Evolutionary conservation across 768 basidiomycete genomes (phyloP).

Genomic region (Sporobolomyces roseus): DNA sequence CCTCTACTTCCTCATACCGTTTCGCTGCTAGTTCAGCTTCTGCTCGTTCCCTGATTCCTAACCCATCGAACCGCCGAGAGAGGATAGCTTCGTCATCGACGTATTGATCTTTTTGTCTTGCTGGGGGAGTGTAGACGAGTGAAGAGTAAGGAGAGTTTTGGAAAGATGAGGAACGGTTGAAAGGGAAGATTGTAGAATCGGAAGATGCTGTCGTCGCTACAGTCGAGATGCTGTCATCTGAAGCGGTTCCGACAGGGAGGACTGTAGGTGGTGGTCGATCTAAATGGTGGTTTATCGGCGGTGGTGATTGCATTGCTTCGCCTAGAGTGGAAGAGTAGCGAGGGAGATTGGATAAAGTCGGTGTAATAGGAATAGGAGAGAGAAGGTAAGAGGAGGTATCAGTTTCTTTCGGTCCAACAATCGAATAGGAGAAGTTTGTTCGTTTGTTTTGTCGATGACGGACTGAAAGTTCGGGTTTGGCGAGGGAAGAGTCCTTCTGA

Average conservation of each 20-base stretch:
- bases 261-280: too few relatives aligned
- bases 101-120: background rate
- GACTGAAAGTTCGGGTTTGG: too few relatives aligned
- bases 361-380: too few relatives aligned
- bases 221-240: constrained; percentile 22
- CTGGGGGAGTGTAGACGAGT: constrained; percentile 11
- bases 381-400: too few relatives aligned
- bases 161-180: background rate
- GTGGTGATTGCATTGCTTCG: too few relatives aligned
- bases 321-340: too few relatives aligned
- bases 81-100: constrained; percentile 3
- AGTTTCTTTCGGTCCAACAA: too few relatives aligned
- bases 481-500: background rate
- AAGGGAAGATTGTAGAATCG: background rate
- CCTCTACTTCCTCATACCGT: background rate
- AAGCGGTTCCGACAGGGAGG: background rate
- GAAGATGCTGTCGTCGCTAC: background rate
- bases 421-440: too few relatives aligned
- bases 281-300: too few relatives aligned
- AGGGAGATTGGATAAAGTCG: too few relatives aligned
- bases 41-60: background rate
- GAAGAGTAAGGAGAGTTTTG: background rate
- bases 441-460: too few relatives aligned
- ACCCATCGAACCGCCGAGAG: constrained; percentile 2
- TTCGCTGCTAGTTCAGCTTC: background rate